phyloP scores from a whole-genome alignment of 306 rosid genomes.

The Delonix regia region DNA sequence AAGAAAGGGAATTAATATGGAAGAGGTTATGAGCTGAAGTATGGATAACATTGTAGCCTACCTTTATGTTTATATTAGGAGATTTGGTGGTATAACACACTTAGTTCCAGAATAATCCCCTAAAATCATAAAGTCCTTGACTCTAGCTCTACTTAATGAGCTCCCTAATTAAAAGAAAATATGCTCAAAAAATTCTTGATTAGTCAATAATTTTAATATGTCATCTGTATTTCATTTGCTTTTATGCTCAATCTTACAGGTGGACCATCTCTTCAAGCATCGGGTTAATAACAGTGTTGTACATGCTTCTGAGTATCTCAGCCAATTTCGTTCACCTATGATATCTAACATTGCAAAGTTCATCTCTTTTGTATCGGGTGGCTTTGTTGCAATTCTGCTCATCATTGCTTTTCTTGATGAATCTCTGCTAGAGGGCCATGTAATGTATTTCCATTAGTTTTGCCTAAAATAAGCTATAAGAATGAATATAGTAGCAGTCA shows the following conservation, averaged over 20 bases:
- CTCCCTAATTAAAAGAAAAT: background rate
- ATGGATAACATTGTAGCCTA: background rate
- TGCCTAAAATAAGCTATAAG: background rate
- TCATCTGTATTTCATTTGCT: background rate
- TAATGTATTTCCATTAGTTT: conserved; percentile 44
- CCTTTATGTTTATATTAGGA: background rate
- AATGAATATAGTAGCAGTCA: background rate
- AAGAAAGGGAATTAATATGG: background rate
- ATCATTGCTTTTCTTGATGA: conserved; percentile 91
- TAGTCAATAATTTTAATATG: background rate
- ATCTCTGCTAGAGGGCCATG: conserved; percentile 96
- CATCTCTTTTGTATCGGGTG: conserved; percentile 90
- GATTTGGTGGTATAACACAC: background rate
- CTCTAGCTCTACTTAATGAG: background rate
- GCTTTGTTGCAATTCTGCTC: conserved; percentile 91
- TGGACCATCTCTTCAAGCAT: conserved; percentile 93
- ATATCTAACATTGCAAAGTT: conserved; percentile 81
- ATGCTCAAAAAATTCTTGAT: background rate
- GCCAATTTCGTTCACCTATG: conserved; percentile 95
- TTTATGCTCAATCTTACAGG: conserved; percentile 47
- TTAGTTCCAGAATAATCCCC: background rate
- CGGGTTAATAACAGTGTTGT: conserved; percentile 79
- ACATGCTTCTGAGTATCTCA: conserved; percentile 82
- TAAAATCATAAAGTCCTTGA: background rate
- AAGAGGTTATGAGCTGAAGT: background rate